Conservation (phyloP, 352 stramenopile species). For the Chrysophaeum taylorii region DNA sequence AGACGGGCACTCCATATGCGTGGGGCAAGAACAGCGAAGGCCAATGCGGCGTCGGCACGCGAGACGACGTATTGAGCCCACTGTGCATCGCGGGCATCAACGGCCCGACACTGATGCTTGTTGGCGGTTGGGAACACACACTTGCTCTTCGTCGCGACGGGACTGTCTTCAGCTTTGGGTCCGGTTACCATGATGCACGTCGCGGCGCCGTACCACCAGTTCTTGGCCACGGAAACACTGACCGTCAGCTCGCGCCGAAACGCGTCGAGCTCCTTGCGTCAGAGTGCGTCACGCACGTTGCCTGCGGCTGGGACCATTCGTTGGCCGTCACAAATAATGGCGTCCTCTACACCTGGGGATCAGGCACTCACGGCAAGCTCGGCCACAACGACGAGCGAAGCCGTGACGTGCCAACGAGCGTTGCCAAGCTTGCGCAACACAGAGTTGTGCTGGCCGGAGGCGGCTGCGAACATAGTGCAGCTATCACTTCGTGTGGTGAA, state of each 20-base stretch:
- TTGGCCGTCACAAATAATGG: constrained; percentile 26
- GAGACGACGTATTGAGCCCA: neutral
- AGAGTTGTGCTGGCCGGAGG: constrained; percentile 4
- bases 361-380: constrained; percentile 28
- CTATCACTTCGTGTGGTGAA: constrained; percentile 16
- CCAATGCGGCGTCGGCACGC: constrained; percentile 24
- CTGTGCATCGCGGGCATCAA: neutral
- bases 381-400: constrained; percentile 34
- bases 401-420: constrained; percentile 17
- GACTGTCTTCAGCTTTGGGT: constrained; percentile 12
- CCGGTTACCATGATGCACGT: constrained; percentile 29
- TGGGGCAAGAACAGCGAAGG: constrained; percentile 32
- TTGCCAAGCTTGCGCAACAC: constrained; percentile 14
- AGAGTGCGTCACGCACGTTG: constrained; percentile 23
- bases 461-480: constrained; percentile 21
- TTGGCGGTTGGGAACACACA: constrained; percentile 27
- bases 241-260: constrained; percentile 19
- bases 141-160: constrained; percentile 17
- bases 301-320: constrained; percentile 35
- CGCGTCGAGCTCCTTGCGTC: constrained; percentile 14
- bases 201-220: constrained; percentile 27
- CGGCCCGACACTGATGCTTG: neutral
- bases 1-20: constrained; percentile 16
- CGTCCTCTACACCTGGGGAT: constrained; percentile 31
- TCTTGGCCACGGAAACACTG: constrained; percentile 27